A percentile compares a stretch with the other conserved stretches of the same genome.
Evolutionary conservation across 2,329 filamentous ascomycete genomes (phyloP).

Genomic region (Chalara sp.): DNA sequence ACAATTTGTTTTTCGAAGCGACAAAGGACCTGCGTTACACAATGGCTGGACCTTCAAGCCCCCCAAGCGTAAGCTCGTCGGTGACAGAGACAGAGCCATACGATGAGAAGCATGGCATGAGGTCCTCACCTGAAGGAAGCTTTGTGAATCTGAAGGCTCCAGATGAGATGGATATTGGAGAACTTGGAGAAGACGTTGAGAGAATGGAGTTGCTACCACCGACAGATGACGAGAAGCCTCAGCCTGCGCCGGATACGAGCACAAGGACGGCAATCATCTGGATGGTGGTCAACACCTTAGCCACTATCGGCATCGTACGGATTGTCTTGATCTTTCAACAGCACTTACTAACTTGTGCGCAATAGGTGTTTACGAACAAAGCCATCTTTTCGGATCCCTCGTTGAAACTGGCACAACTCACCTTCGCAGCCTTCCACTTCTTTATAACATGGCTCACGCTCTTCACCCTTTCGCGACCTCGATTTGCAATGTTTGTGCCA

Average conservation of each 20-base stretch:
- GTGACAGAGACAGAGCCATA: conserved; percentile 10
- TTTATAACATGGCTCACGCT: conserved; percentile 58
- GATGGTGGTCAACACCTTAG: conserved; percentile 55
- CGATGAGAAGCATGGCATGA: conserved; percentile 21
- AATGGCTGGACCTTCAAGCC: no score
- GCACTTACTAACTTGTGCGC: not conserved
- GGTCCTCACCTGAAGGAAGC: conserved; percentile 13
- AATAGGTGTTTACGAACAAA: conserved; percentile 58
- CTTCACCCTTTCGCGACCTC: conserved; percentile 52
- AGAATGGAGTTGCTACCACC: conserved; percentile 34
- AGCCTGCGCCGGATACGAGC: conserved; percentile 22
- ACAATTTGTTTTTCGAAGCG: no score
- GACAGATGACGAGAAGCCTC: conserved; percentile 26
- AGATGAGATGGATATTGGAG: conserved; percentile 31
- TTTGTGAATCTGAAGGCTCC: conserved; percentile 19
- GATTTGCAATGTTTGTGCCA: conserved; percentile 51
- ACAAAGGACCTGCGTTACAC: no score
- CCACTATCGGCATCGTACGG: conserved; percentile 56
- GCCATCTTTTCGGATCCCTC: conserved; percentile 58
- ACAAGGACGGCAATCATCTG: conserved; percentile 40
- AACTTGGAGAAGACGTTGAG: conserved; percentile 32
- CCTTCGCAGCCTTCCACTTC: conserved; percentile 65
- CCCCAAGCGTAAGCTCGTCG: no score
- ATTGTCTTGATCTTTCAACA: conserved; percentile 2
- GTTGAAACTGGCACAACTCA: conserved; percentile 55